Evolutionary conservation across 2,329 filamentous ascomycete genomes (phyloP).

Genomic region (Cadophora malorum): DNA sequence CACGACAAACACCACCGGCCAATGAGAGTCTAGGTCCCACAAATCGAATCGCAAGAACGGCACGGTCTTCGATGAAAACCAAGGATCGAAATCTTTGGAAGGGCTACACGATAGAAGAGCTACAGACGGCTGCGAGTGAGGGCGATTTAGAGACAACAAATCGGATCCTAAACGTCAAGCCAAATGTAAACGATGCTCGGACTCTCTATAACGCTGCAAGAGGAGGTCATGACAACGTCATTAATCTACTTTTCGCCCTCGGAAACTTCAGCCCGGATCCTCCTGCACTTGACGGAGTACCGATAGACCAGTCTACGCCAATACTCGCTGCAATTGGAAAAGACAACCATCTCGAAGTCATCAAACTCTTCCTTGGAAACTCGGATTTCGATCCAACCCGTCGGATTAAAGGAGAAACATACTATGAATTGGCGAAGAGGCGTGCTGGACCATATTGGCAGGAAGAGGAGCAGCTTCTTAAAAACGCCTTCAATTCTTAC

Average conservation of each 20-base stretch:
- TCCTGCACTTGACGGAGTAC: slow-evolving; percentile 60
- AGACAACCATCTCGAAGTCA: slow-evolving; percentile 84
- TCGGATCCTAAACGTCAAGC: slow-evolving; percentile 62
- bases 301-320: slow-evolving; percentile 81
- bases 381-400: slow-evolving; percentile 82
- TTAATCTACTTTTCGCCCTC: slow-evolving; percentile 53
- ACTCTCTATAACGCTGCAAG: slow-evolving; percentile 90
- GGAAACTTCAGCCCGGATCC: slow-evolving; percentile 70
- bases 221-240: slow-evolving; percentile 77
- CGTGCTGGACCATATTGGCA: slow-evolving; percentile 89
- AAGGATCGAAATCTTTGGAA: slow-evolving; percentile 69
- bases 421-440: slow-evolving; percentile 84
- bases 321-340: slow-evolving; percentile 95
- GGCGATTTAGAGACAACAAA: slow-evolving; percentile 68
- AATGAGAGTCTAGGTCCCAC: slow-evolving; percentile 32
- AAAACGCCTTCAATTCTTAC: slow-evolving; percentile 73
- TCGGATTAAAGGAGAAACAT: slow-evolving; percentile 75
- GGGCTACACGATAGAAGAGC: slow-evolving; percentile 36
- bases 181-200: slow-evolving; percentile 74
- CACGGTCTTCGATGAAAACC: slow-evolving; percentile 65
- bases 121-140: slow-evolving; percentile 57
- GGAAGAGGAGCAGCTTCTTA: slow-evolving; percentile 82
- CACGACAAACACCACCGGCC: slow-evolving; percentile 60
- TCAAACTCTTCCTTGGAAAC: slow-evolving; percentile 80
- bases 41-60: slow-evolving; percentile 56